Conservation (phyloP, 257 asterid species). For the Plantago elongata region DNA sequence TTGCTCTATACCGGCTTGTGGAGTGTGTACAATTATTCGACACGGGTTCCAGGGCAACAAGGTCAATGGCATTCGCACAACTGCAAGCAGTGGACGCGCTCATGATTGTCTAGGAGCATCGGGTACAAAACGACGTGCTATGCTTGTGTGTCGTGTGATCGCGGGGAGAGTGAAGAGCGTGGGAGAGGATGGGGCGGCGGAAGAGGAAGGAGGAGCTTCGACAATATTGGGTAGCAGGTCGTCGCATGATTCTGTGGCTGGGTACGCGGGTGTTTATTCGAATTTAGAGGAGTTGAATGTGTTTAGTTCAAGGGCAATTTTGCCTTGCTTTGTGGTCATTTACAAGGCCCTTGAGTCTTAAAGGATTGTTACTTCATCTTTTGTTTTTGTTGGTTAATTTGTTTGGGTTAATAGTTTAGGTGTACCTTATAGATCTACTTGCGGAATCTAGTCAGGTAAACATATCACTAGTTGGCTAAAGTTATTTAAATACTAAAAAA, state of each 20-base stretch:
- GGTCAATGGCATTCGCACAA: slow-evolving; percentile 55
- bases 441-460: slow-evolving; percentile 13
- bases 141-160: slow-evolving; percentile 90
- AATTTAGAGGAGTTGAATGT: slow-evolving; percentile 44
- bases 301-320: slow-evolving; percentile 45
- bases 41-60: slow-evolving; percentile 69
- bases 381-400: not conserved
- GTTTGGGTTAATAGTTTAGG: not conserved
- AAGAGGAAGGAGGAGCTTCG: slow-evolving; percentile 5
- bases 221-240: slow-evolving; percentile 8
- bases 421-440: slow-evolving; percentile 4
- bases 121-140: slow-evolving; percentile 45
- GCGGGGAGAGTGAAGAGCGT: slow-evolving; percentile 68
- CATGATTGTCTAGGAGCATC: slow-evolving; percentile 51
- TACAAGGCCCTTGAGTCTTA: slow-evolving; percentile 45
- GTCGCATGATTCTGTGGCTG: slow-evolving; percentile 38
- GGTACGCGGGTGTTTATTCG: slow-evolving; percentile 36
- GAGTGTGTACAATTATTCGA: slow-evolving; percentile 73
- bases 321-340: slow-evolving; percentile 59
- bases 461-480: slow-evolving; percentile 1
- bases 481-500: not conserved
- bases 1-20: slow-evolving; percentile 65
- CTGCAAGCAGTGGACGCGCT: slow-evolving; percentile 86
- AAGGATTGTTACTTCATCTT: not conserved
- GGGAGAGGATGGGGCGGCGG: slow-evolving; percentile 31